Base-by-base conservation (phyloP, 2,329 filamentous ascomycete genomes). In the Rhexocercosporidium sp. region DNA sequence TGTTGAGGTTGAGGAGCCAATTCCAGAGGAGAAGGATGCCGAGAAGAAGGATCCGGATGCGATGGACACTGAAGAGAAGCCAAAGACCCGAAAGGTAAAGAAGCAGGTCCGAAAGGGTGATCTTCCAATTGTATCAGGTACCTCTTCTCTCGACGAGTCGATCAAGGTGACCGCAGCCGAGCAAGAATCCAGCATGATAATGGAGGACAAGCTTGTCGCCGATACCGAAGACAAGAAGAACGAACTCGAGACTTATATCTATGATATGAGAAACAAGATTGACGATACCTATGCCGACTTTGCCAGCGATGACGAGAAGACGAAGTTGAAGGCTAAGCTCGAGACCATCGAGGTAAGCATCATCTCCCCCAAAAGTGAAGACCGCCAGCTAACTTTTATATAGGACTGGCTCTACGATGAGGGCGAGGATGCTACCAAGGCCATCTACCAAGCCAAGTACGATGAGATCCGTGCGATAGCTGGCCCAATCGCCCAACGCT, bases 201-300 rank as follows among this genome's bases (percentile, higher is more conserved):
- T 97, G 89, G 94, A 97, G 82, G 96, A 99, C 84, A 99, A 98
- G 88, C 90, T 98, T 66, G 94, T 99, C 65, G 93, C 92, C 75
- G 96, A 98, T 80, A 99, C 96, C 44, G 96, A 98, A 79, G 94
- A 98, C 85, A 97, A 97, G 89, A 99, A 98, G 93, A 99, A 99
- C 85, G 95, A 98, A 83, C 92, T 99, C 63, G 96, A 99, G 86
- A 90, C 93, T 27, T 97, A 91, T 83, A 97, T 98, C 82, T 99
- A 99, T 83, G 94, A 98, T 77, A 87, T 97, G 78, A 92, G 95
- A 75, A 93, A 93, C 82, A 97, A 97, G 89, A 88, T 98, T 62
- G 93, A 97, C 73, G 94, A 96, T 76, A 88, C 93, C 74, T 97
- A 96, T 80, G 84, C 93, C 72, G 92, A 97, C 59, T 94, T 97